A percentile compares a stretch with the other conserved stretches of the same genome.
Evolutionary conservation across 2,329 filamentous ascomycete genomes (phyloP).

Genomic region (Aphanoascus verrucosus): DNA sequence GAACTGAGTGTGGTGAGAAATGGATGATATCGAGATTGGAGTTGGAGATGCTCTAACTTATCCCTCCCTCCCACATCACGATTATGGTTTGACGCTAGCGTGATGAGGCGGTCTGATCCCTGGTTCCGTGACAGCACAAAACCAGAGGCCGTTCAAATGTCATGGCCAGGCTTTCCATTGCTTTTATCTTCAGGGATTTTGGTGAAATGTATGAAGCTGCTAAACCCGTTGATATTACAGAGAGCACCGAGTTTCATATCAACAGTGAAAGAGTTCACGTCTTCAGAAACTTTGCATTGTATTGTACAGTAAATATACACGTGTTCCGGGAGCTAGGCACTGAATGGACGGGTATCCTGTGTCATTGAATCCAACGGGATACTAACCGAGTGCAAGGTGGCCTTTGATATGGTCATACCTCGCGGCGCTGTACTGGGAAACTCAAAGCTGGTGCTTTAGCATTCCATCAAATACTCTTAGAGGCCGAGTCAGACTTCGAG

Average conservation of each 20-base stretch:
- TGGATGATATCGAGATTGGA: slow-evolving; percentile 6
- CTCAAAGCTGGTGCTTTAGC: background rate
- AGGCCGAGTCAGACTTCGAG: background rate
- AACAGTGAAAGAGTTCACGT: too few species aligned
- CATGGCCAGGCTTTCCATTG: background rate
- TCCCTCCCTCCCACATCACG: slow-evolving; percentile 1
- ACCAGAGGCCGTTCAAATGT: background rate
- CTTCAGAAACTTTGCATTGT: background rate
- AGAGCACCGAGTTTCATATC: too few species aligned
- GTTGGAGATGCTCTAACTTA: slow-evolving; percentile 3
- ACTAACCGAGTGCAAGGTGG: too few species aligned
- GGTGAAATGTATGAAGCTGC: too few species aligned
- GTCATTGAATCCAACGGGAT: too few species aligned
- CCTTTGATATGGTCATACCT: too few species aligned
- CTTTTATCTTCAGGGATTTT: background rate
- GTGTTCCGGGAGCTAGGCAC: too few species aligned
- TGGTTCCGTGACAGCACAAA: slow-evolving; percentile 1
- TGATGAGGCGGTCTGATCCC: slow-evolving; percentile 8
- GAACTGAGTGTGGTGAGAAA: slow-evolving; percentile 2
- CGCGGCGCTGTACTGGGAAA: background rate
- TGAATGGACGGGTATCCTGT: too few species aligned
- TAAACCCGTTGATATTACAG: too few species aligned
- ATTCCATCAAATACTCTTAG: background rate
- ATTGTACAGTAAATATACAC: background rate
- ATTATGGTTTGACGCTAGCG: slow-evolving; percentile 10